Conservation (phyloP, 495 filamentous ascomycete species). For the Penicillium paxilli region DNA sequence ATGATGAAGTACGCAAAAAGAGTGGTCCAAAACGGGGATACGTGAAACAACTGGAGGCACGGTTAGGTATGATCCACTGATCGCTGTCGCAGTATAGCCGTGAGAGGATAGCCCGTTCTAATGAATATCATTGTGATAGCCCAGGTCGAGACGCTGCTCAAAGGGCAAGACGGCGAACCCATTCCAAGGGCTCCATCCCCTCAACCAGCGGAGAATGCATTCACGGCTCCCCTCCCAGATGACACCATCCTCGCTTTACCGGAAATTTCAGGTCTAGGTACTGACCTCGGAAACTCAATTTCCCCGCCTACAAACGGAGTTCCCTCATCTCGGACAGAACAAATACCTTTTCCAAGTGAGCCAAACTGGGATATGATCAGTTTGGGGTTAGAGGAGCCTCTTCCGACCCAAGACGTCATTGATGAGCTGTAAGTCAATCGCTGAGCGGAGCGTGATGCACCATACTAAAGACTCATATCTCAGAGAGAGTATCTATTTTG, state of each 20-base stretch:
- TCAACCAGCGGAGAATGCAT: constrained; percentile 23
- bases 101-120: constrained; percentile 7
- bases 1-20: constrained; percentile 95
- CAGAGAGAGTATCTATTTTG: constrained; percentile 85
- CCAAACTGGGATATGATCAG: constrained; percentile 92
- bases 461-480: constrained; percentile 8
- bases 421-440: constrained; percentile 80
- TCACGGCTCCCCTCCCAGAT: constrained; percentile 24
- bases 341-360: constrained; percentile 35
- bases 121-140: constrained; percentile 49
- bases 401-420: constrained; percentile 83
- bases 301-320: constrained; percentile 24
- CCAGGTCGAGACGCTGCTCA: constrained; percentile 91
- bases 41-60: constrained; percentile 94
- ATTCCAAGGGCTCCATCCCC: constrained; percentile 18
- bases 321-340: constrained; percentile 23
- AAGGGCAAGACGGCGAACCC: constrained; percentile 51
- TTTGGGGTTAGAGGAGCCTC: constrained; percentile 86
- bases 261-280: constrained; percentile 25
- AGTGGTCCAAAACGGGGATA: constrained; percentile 98
- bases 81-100: background rate
- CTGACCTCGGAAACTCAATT: constrained; percentile 21
- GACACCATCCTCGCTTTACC: constrained; percentile 23
- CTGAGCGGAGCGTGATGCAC: background rate
- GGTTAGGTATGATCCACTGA: constrained; percentile 64